phyloP scores from a whole-genome alignment of 495 filamentous ascomycete species.

The Penicillium lividum region DNA sequence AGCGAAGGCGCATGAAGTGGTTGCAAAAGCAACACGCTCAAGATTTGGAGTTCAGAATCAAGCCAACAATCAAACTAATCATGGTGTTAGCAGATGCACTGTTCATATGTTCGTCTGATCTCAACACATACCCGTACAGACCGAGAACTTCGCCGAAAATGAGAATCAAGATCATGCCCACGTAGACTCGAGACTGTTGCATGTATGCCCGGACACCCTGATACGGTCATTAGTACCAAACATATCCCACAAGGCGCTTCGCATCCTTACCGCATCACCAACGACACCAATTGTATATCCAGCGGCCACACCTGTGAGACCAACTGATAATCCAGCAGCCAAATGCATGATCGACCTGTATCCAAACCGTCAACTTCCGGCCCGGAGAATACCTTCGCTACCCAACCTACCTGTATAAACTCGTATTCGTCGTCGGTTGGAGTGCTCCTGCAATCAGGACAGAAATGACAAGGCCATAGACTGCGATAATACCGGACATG shows the following conservation, averaged over 20 bases:
- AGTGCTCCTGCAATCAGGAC: constrained; percentile 91
- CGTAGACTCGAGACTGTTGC: constrained; percentile 92
- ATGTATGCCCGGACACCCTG: constrained; percentile 91
- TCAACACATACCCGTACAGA: constrained; percentile 79
- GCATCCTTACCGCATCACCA: constrained; percentile 70
- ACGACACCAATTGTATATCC: constrained; percentile 96
- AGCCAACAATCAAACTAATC: constrained; percentile 55
- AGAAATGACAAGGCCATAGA: constrained; percentile 94
- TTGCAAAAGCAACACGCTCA: constrained; percentile 14
- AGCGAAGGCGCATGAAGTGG: constrained; percentile 4
- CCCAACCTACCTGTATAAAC: constrained; percentile 72
- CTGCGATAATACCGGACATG: constrained; percentile 99
- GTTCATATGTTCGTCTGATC: not conserved
- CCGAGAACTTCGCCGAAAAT: constrained; percentile 98
- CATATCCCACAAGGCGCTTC: not conserved
- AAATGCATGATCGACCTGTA: constrained; percentile 87
- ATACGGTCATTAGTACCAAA: constrained; percentile 25
- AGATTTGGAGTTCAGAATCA: constrained; percentile 57
- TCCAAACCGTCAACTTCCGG: constrained; percentile 18
- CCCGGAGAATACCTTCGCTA: constrained; percentile 1
- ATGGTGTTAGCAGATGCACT: constrained; percentile 25
- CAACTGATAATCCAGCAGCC: constrained; percentile 86
- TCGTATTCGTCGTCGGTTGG: constrained; percentile 64
- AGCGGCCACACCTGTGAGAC: constrained; percentile 89
- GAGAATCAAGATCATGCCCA: constrained; percentile 97